Base-by-base conservation (phyloP, 2,329 filamentous ascomycete species). In the Exophiala sideris region DNA sequence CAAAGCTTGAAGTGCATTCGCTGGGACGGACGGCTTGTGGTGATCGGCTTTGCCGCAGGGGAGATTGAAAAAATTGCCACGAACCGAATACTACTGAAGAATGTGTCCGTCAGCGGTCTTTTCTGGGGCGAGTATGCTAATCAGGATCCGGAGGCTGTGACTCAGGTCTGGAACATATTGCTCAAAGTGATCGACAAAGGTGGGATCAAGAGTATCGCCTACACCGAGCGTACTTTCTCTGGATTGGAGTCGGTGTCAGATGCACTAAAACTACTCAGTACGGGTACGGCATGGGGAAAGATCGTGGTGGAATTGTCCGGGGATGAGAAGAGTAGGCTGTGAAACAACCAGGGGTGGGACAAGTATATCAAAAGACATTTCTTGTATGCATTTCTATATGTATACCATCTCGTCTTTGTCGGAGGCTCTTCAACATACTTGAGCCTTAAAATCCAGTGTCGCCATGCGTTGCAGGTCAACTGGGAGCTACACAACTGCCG, bases 81-180 rank as follows among this genome's bases (percentile, higher is more conserved):
- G 75, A 96, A 96, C 71, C 86, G 92, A 70, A 89, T 96, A 24
- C 72, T 96, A 59, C 74, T 96, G 63, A 96, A 96, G 80, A 96
- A 96, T 70, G 92, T 96, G 84, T 58, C 76, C 96, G 9, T 88
- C 96, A 1, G 92, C 21, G 21, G 92, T 1, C 75, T 96, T 65
- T 88, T 95, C 73, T 97, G 91, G 91, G 92, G 92, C 9, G 84
- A 32, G 41, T 96, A 96, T 73, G 76, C 85, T 1, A 78, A 78
- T 42, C 81, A 87, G 61, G 88, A 96, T 74, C 82, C 78, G 16
- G 82, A 86, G 66, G 85, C 78, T 45, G 82, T 92, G 5, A 76
- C 79, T 9, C 70, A 73, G 14, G 91, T 96, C 1, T 97, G 92
- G 92, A 74, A 85, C 45, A 90, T 87, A 1, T 83, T 96, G 60